Percentiles rank a stretch among this genome's conserved stretches.
These are phyloP conservation scores for Lanmaoa pseudosensibilis DNA, from an alignment of 768 basidiomycete genomes.

Conservation along the genomic window DNA sequence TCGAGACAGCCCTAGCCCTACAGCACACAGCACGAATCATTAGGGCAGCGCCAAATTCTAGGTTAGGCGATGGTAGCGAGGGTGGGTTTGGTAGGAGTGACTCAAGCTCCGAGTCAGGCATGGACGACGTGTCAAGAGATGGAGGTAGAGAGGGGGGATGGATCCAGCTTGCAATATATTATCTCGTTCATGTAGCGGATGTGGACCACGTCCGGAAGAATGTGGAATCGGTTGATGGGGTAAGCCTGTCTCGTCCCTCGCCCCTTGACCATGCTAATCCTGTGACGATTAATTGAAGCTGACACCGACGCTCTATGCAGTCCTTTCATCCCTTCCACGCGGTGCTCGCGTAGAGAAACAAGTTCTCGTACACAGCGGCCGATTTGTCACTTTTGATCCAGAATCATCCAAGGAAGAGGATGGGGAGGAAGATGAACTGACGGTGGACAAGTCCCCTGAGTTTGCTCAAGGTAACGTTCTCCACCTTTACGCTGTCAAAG, in stretches of 20 bases:
- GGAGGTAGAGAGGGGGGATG: constrained; percentile 43
- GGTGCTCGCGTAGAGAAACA: constrained; percentile 76
- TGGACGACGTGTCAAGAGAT: constrained; percentile 35
- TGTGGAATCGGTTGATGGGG: constrained; percentile 28
- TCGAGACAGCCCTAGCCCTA: constrained; percentile 70
- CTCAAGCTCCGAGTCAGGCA: constrained; percentile 5
- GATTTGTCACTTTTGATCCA: constrained; percentile 40
- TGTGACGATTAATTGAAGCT: constrained; percentile 6
- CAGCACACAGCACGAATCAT: constrained; percentile 80
- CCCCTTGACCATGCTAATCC: neutral
- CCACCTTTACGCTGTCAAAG: neutral
- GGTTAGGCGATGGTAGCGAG: constrained; percentile 32
- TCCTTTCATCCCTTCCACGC: constrained; percentile 67
- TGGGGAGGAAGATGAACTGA: constrained; percentile 45
- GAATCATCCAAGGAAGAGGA: constrained; percentile 1
- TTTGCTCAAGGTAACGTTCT: constrained; percentile 41
- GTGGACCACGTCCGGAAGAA: constrained; percentile 43
- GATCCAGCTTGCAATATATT: constrained; percentile 67
- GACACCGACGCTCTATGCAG: constrained; percentile 55
- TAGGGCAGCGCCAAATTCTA: constrained; percentile 50
- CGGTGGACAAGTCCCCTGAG: constrained; percentile 36
- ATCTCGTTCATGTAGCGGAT: constrained; percentile 51
- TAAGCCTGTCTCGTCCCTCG: constrained; percentile 8
- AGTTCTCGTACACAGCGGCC: constrained; percentile 67
- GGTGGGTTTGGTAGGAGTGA: constrained; percentile 29